Evolutionary conservation across 768 basidiomycete genomes (phyloP), one percentile per base, ranked within the genome.

Genomic region (Lactifluus pinguis): DNA sequence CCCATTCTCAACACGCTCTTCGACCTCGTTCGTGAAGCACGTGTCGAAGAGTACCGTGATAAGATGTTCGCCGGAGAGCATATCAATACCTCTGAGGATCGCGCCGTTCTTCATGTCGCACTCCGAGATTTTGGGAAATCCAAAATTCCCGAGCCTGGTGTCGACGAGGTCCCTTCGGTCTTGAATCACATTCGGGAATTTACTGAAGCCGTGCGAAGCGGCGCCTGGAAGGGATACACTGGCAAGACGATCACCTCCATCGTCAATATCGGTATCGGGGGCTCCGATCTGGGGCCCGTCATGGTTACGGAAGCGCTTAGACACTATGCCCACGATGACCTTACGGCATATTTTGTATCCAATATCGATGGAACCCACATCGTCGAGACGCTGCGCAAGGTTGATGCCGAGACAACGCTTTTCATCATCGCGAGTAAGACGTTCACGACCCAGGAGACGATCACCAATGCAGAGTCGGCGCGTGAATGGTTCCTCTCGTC

Each of bases 371-470:
- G 97, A 14, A 98, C 95, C 1, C 97, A 99, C 71, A 78, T 99
- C 62, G 90, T 92, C 5, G 97, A 99, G 77, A 89, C 86, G 1
- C 74, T 95, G 36, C 80, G 81, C 53, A 68, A 79, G 57, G 92
- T 89, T 74, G 80, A 98, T 72, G 88, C 92, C 1, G 94, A 98
- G 74, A 85, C 85, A 30, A 98, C 97, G 4, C 77, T 99, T 61
- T 98, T 98, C 80, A 95, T 98, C 76, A 87, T 98, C 68, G 95
- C 95, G n/a, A 87, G 84, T 73, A 98, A 99, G 82, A 98, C 97
- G 2, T 99, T 98, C 74, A 99, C 97, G 19, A 99, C 97, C 9
- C 95, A 99, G 76, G 97, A 99, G 80, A 98, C 95, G 17, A 98
- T 98, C 77, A 98, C 97, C 65, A 99, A 99, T 72, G 97, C 97